Conservation (phyloP, 768 basidiomycete genomes). For the Kwoniella sp. region DNA sequence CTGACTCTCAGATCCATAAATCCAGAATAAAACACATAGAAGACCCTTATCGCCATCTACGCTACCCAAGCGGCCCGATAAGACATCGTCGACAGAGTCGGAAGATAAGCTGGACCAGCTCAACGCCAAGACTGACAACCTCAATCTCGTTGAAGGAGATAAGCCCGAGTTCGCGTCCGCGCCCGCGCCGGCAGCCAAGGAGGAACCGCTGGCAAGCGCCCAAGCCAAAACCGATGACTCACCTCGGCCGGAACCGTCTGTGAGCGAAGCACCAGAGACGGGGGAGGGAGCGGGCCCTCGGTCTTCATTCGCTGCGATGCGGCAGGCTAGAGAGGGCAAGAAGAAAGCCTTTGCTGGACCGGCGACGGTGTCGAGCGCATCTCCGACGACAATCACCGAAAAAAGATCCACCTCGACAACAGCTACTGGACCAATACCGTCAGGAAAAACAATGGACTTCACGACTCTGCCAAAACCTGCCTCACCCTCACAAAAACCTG, state of each 20-base stretch:
- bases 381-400: constrained; percentile 2
- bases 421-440: not conserved
- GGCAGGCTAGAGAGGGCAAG: constrained; percentile 19
- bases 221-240: too few relatives aligned
- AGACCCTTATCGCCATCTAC: constrained; percentile 21
- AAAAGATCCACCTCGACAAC: not conserved
- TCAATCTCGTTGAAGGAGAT: not conserved
- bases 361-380: not conserved
- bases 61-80: not conserved
- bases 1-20: not conserved
- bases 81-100: constrained; percentile 6
- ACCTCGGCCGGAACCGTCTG: too few relatives aligned
- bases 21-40: constrained; percentile 4
- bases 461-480: not conserved
- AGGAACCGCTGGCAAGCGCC: too few relatives aligned
- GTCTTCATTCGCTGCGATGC: constrained; percentile 20
- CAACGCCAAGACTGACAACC: not conserved
- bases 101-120: not conserved
- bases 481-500: not conserved
- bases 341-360: constrained; percentile 23
- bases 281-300: not conserved
- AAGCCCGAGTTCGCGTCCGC: too few relatives aligned
- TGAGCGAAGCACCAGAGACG: not conserved
- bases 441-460: not conserved
- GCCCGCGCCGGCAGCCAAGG: too few relatives aligned